Base-by-base conservation (phyloP, 2,329 filamentous ascomycete species). In the Hirsutella thompsonii region DNA sequence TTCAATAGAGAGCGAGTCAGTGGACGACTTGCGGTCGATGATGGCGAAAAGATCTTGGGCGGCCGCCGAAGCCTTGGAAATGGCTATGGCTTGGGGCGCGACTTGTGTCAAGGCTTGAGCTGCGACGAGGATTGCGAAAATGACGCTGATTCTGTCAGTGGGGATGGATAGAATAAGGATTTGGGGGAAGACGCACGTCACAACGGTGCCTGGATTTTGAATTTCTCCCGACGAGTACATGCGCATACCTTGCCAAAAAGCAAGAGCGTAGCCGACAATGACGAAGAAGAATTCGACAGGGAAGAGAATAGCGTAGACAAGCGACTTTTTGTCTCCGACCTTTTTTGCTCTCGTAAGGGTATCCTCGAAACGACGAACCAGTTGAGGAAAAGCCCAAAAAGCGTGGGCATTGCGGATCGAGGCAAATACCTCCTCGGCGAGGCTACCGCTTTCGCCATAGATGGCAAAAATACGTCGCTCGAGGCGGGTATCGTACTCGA, bases 161-260 rank as follows among this genome's bases (percentile, higher is more conserved):
- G 16, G 6, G 23, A 6, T 11, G 23, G 11, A n/a, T n/a, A 28
- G 11, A 20, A 16, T 9, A 8, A 8, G 29, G 11, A 23, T 14
- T 6, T 3, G 18, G 23, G 18, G 5, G 9, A 13, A 9, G 14
- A 21, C 40, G 30, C 35, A 41, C 4, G 66, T 70, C 21, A 72
- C 62, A 9, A 72, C 62, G 2, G 60, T 62, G 2, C 69, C 69
- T 0, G 64, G 55, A n/a, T 65, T 48, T 0, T 49, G 36, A 20
- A 72, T 66, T 46, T 72, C 67, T 1, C 67, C 68, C 1, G 50
- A 51, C 3, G 59, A 48, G 35, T 63, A 66, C 61, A 72, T 67
- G 35, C 57, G 53, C 45, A 71, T 60, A 0, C 69, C 70, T 43
- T 72, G 65, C 68, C 69, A 73, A 43, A 73, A 73, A 0, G 67